Evolutionary conservation across 305 asterid species (phyloP).

Genomic region (Fraxinus latifolia): DNA sequence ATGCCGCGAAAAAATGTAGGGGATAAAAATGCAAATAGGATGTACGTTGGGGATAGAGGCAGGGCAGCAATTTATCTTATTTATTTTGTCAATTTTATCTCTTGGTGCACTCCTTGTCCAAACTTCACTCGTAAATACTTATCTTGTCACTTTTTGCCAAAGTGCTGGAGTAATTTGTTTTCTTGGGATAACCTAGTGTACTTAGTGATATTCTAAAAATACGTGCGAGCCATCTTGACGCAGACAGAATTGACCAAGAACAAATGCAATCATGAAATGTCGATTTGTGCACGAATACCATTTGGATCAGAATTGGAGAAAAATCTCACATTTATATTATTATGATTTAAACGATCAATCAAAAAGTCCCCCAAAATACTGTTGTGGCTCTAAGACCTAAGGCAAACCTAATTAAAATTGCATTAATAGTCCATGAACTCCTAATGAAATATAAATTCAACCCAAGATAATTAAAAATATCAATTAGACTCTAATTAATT

Average conservation of each 20-base stretch:
- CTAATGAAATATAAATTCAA: background rate
- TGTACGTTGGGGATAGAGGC: background rate
- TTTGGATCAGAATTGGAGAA: background rate
- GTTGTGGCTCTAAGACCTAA: background rate
- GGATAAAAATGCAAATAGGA: background rate
- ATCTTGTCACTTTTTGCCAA: background rate
- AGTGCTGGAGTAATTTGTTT: background rate
- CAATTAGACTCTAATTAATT: background rate
- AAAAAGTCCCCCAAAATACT: background rate
- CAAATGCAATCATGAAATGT: background rate
- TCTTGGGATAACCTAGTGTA: background rate
- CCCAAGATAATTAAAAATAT: background rate
- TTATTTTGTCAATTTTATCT: background rate
- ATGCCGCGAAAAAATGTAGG: background rate
- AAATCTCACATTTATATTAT: background rate
- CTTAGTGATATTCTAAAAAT: background rate
- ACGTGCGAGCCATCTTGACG: background rate
- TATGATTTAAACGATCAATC: background rate
- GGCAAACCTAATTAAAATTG: background rate
- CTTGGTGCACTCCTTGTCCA: background rate
- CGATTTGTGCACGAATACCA: background rate
- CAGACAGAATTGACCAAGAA: background rate
- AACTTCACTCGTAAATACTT: background rate
- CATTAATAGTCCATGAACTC: background rate
- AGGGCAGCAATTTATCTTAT: background rate